Percentiles rank a stretch among this genome's conserved stretches.
These are phyloP conservation scores for Aspergillus phoenicis DNA, from an alignment of 2,329 filamentous ascomycete species.

Conservation along the genomic window DNA sequence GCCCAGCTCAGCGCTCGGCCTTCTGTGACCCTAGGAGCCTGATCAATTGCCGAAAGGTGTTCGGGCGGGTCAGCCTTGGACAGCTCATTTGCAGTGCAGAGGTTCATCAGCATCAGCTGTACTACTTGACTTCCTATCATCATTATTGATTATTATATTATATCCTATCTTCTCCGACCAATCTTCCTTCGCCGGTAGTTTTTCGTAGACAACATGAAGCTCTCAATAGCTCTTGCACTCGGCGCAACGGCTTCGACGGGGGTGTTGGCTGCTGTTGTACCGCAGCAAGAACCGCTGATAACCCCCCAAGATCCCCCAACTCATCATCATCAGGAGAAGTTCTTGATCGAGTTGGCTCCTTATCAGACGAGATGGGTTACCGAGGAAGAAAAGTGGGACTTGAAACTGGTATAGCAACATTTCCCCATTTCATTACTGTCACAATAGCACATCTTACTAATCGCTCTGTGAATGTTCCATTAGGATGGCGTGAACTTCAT, in stretches of 20 bases:
- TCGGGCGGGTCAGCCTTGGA: not conserved
- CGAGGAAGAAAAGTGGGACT: constrained; percentile 91
- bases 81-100: not conserved
- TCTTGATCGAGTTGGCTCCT: constrained; percentile 80
- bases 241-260: constrained; percentile 36
- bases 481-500: constrained; percentile 87
- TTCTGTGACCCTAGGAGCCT: not conserved
- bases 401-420: constrained; percentile 68
- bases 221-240: constrained; percentile 36
- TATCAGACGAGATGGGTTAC: constrained; percentile 84
- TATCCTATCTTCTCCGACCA: not conserved
- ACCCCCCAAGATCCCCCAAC: constrained; percentile 18
- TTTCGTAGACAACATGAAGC: constrained; percentile 36
- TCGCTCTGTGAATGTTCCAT: not conserved
- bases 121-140: not conserved
- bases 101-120: not conserved
- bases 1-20: not conserved
- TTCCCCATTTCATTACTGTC: not conserved
- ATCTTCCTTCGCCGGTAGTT: not conserved
- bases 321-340: constrained; percentile 55
- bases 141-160: not conserved
- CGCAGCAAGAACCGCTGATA: constrained; percentile 35
- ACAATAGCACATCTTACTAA: constrained; percentile 6
- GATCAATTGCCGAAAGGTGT: not conserved
- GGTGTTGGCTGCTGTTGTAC: constrained; percentile 36